These are phyloP conservation scores for Plasmodium knowlesi DNA, from an alignment of 169 alveolate species.

Conservation along the genomic window DNA sequence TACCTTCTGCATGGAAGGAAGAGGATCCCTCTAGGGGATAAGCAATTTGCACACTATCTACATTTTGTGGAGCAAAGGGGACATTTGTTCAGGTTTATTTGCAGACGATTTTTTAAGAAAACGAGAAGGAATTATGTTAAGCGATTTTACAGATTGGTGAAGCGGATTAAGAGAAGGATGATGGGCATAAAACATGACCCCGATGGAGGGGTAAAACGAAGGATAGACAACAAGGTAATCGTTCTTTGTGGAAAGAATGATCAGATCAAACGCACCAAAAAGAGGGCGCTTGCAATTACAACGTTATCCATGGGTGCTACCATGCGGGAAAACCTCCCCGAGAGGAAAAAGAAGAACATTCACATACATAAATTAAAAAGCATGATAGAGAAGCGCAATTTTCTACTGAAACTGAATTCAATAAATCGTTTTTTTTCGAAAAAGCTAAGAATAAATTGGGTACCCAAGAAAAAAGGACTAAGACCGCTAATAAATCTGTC, in stretches of 20 bases:
- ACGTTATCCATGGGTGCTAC: not conserved
- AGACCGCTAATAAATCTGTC: slow-evolving; percentile 71
- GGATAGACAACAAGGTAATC: not conserved
- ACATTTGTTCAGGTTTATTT: slow-evolving; percentile 11
- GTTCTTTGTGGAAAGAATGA: not conserved
- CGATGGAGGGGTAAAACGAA: not conserved
- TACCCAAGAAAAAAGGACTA: slow-evolving; percentile 70
- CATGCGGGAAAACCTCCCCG: not conserved
- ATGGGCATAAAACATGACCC: not conserved
- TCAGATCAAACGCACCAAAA: not conserved
- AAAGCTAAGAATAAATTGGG: slow-evolving; percentile 70
- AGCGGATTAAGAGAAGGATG: not conserved
- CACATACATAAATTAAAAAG: slow-evolving; percentile 32
- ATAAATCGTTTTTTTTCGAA: slow-evolving; percentile 55
- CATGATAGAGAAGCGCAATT: slow-evolving; percentile 63
- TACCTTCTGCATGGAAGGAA: slow-evolving; percentile 4
- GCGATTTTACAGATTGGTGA: slow-evolving; percentile 6
- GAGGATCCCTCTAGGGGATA: not conserved
- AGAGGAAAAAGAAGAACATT: not conserved
- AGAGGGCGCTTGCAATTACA: not conserved
- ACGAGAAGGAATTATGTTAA: slow-evolving; percentile 37
- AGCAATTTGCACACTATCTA: not conserved
- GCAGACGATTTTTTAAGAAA: slow-evolving; percentile 33
- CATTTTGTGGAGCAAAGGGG: slow-evolving; percentile 17
- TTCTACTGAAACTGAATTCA: slow-evolving; percentile 16